These are phyloP conservation scores for Lepidium sativum DNA, from an alignment of 345 rosid species.

Conservation along the genomic window DNA sequence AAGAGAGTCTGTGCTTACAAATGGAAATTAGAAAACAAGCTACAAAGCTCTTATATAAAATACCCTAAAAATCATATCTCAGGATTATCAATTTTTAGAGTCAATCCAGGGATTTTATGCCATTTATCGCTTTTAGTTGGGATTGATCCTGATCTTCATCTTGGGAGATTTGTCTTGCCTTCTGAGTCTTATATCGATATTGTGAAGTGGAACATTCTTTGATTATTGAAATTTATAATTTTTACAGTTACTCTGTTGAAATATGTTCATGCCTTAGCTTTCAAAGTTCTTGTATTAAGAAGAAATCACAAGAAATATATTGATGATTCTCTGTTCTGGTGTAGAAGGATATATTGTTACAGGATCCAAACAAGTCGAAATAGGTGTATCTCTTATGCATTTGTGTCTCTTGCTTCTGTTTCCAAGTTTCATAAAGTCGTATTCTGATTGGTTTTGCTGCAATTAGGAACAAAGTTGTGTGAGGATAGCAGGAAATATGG, in stretches of 20 bases:
- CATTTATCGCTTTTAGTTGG: not conserved
- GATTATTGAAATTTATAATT: too few relatives aligned
- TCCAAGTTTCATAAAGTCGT: not conserved
- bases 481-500: slow-evolving; percentile 89
- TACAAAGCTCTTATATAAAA: slow-evolving; percentile 30
- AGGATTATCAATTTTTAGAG: not conserved
- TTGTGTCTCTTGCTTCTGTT: not conserved
- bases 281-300: not conserved
- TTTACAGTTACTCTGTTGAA: not conserved
- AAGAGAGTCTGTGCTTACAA: not conserved
- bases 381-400: slow-evolving; percentile 35
- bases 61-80: slow-evolving; percentile 1
- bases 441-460: not conserved
- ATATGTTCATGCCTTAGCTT: not conserved
- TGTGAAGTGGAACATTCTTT: not conserved
- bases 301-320: too few relatives aligned
- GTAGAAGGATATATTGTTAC: slow-evolving; percentile 79
- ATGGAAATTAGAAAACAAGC: slow-evolving; percentile 89
- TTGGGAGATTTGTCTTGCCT: not conserved
- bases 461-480: slow-evolving; percentile 66
- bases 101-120: not conserved
- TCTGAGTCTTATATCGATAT: not conserved
- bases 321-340: slow-evolving; percentile 20
- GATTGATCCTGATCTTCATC: not conserved
- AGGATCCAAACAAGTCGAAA: slow-evolving; percentile 90